A percentile compares a stretch with the other conserved stretches of the same genome.
These are phyloP conservation scores for Cladosporium colombiae DNA, from an alignment of 2,329 filamentous ascomycete species.

Conservation along the genomic window DNA sequence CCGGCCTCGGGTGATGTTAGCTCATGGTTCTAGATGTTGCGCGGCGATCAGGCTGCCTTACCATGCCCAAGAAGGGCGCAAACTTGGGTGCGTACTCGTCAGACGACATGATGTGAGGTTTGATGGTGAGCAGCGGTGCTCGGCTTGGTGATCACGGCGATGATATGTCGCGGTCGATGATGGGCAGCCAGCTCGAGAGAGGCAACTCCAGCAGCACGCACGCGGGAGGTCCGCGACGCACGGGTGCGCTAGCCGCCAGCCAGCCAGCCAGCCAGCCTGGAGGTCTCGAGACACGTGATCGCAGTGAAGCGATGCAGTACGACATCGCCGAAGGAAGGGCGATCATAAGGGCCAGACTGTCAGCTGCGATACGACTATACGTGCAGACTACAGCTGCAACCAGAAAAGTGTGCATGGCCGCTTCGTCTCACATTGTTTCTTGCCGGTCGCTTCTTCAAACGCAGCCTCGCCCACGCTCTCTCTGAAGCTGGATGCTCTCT, in stretches of 20 bases:
- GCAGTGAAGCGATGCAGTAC: constrained; percentile 1
- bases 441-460: background rate
- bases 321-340: background rate
- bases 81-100: constrained; percentile 65
- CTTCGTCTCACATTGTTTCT: background rate
- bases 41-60: constrained; percentile 47
- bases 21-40: constrained; percentile 23
- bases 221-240: constrained; percentile 6
- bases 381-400: background rate
- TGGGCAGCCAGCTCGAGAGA: constrained; percentile 5
- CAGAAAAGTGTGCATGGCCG: background rate
- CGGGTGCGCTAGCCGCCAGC: background rate
- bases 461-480: background rate
- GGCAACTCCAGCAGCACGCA: constrained; percentile 4
- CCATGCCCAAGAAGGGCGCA: constrained; percentile 86
- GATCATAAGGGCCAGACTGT: background rate
- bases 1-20: constrained; percentile 62
- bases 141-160: constrained; percentile 1
- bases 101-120: constrained; percentile 6
- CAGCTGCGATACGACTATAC: background rate
- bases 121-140: constrained; percentile 7
- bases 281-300: constrained; percentile 6
- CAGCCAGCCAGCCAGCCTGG: background rate
- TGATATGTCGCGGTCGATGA: constrained; percentile 1
- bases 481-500: background rate